These are phyloP conservation scores for Casuarina glauca DNA, from an alignment of 306 rosid genomes.

Conservation along the genomic window DNA sequence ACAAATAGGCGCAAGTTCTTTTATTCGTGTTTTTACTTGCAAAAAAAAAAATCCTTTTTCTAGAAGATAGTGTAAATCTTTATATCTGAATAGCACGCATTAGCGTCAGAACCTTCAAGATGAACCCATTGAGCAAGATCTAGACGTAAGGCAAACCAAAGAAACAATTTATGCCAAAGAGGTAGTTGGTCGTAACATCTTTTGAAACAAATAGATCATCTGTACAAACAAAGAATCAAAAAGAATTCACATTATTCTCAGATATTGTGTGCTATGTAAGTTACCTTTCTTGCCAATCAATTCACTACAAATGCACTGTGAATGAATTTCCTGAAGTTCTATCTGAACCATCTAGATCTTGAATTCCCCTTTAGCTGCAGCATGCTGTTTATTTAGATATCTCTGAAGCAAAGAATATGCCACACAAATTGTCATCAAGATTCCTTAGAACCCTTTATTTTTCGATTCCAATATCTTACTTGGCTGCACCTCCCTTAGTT, in stretches of 20 bases:
- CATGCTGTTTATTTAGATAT: not conserved
- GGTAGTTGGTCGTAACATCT: too few relatives aligned
- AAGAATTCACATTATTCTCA: not conserved
- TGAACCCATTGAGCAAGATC: not conserved
- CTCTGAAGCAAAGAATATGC: not conserved
- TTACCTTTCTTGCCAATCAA: not conserved
- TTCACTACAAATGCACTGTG: not conserved
- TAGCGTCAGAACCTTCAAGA: too few relatives aligned
- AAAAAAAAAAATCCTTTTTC: too few relatives aligned
- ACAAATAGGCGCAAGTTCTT: too few relatives aligned
- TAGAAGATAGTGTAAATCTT: too few relatives aligned
- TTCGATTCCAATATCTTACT: not conserved
- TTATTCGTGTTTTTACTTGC: too few relatives aligned
- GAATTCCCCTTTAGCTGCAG: not conserved
- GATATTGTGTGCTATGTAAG: too few relatives aligned
- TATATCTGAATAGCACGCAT: too few relatives aligned
- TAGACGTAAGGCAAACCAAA: not conserved
- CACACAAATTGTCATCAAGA: not conserved
- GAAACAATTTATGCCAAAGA: not conserved
- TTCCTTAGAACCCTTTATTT: not conserved
- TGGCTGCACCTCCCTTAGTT: constrained; percentile 5
- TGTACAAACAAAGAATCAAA: not conserved
- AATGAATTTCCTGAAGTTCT: not conserved
- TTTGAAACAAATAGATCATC: not conserved
- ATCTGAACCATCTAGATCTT: not conserved